Evolutionary conservation across 2,329 filamentous ascomycete genomes (phyloP).

Genomic region (Sarocladium brachiariae): DNA sequence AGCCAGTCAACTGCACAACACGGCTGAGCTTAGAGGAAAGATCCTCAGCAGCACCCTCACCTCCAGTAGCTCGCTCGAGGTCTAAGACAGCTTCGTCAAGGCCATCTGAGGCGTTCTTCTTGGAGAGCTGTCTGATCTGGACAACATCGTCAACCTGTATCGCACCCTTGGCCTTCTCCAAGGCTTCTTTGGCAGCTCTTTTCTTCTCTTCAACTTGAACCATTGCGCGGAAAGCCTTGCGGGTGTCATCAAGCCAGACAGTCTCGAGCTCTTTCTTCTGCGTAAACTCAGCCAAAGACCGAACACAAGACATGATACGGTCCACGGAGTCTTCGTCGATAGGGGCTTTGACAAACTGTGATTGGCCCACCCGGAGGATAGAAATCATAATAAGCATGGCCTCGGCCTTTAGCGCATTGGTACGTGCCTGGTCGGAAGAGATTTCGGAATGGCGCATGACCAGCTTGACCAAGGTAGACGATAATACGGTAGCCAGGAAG

Average conservation of each 20-base stretch:
- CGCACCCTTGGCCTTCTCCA: slow-evolving; percentile 86
- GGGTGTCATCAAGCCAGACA: slow-evolving; percentile 89
- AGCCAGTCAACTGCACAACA: slow-evolving; percentile 94
- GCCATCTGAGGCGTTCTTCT: slow-evolving; percentile 79
- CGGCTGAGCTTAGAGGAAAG: slow-evolving; percentile 89
- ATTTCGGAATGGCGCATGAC: slow-evolving; percentile 97
- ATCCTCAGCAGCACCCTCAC: slow-evolving; percentile 76
- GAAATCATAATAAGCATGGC: slow-evolving; percentile 99
- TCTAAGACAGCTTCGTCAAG: slow-evolving; percentile 83
- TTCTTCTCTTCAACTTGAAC: slow-evolving; percentile 97
- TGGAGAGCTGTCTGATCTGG: slow-evolving; percentile 83
- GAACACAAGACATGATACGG: slow-evolving; percentile 94
- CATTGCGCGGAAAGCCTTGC: slow-evolving; percentile 94
- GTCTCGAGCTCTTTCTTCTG: slow-evolving; percentile 85
- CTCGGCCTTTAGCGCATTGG: slow-evolving; percentile 89
- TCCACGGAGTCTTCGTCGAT: slow-evolving; percentile 99
- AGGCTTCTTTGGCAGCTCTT: slow-evolving; percentile 86
- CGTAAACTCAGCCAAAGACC: slow-evolving; percentile 83
- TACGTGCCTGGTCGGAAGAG: slow-evolving; percentile 75
- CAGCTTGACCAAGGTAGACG: slow-evolving; percentile 90
- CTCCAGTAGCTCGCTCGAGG: slow-evolving; percentile 88
- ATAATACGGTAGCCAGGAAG: slow-evolving; percentile 91
- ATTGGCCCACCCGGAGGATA: slow-evolving; percentile 94
- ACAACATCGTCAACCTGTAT: slow-evolving; percentile 95
- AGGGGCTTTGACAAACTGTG: slow-evolving; percentile 94